Percentiles rank a stretch among this genome's conserved stretches.
phyloP scores from a whole-genome alignment of 2,329 filamentous ascomycete genomes.

The Penicillium paneum region DNA sequence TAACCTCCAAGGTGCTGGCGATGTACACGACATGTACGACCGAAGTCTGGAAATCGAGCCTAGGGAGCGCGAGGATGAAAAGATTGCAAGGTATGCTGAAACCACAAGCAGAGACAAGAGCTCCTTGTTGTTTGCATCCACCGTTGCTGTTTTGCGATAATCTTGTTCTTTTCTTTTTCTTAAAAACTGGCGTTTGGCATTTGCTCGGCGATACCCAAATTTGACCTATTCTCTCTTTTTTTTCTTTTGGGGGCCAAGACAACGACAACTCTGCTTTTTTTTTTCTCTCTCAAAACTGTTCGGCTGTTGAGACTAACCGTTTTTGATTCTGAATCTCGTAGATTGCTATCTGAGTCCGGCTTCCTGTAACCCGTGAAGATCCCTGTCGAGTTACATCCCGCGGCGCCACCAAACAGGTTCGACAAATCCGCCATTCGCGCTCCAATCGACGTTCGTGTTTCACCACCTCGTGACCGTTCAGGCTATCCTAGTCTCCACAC shows the following conservation, averaged over 20 bases:
- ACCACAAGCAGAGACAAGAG: constrained; percentile 33
- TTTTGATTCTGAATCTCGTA: constrained; percentile 33
- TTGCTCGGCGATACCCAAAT: constrained; percentile 33
- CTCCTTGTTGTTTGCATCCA: constrained; percentile 33
- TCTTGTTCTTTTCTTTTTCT: constrained; percentile 13
- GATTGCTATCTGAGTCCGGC: constrained; percentile 49
- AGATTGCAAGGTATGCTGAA: constrained; percentile 85
- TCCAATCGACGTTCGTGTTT: constrained; percentile 10
- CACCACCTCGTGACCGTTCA: constrained; percentile 13
- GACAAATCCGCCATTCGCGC: constrained; percentile 10
- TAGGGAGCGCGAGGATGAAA: constrained; percentile 94
- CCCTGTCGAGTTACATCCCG: constrained; percentile 22
- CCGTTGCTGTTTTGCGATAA: constrained; percentile 35
- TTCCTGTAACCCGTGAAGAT: constrained; percentile 40
- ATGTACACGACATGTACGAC: constrained; percentile 99
- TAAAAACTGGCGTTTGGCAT: constrained; percentile 15
- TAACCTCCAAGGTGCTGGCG: constrained; percentile 92
- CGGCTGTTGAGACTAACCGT: constrained; percentile 33
- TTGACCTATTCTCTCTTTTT: constrained; percentile 19
- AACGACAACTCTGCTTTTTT: background rate
- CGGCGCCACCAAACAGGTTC: constrained; percentile 16
- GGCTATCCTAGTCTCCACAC: constrained; percentile 10
- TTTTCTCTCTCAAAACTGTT: constrained; percentile 15
- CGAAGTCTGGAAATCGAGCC: constrained; percentile 92
- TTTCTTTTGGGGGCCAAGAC: background rate